Evolutionary conservation across 2,329 filamentous ascomycete species (phyloP).

Genomic region (Alternaria brassicae): DNA sequence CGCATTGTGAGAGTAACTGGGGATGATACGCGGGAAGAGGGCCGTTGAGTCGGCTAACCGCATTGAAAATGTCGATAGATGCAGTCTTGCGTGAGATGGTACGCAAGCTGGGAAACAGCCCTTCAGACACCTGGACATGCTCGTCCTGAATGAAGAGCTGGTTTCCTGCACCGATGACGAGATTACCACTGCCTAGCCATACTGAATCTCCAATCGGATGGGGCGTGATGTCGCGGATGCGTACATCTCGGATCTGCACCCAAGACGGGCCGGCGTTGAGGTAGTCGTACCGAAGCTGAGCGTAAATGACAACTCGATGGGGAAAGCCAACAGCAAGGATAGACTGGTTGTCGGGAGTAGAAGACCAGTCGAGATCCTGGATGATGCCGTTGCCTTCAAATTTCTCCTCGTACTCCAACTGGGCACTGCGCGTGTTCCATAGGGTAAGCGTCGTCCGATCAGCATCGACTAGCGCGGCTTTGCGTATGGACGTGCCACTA

Average conservation of each 20-base stretch:
- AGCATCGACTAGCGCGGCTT: constrained; percentile 81
- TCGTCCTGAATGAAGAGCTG: constrained; percentile 87
- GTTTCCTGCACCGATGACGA: constrained; percentile 89
- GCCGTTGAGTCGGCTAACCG: constrained; percentile 84
- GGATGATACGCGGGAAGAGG: constrained; percentile 91
- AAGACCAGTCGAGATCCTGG: constrained; percentile 91
- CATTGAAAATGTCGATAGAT: constrained; percentile 76
- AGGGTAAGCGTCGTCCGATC: constrained; percentile 79
- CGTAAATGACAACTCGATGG: constrained; percentile 81
- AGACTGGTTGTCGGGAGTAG: constrained; percentile 85
- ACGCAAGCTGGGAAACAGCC: constrained; percentile 64
- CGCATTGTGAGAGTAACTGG: constrained; percentile 85
- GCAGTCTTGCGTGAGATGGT: constrained; percentile 58
- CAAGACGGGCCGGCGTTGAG: constrained; percentile 88
- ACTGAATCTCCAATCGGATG: constrained; percentile 92
- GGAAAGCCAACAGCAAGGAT: constrained; percentile 92
- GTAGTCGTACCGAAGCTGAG: constrained; percentile 91
- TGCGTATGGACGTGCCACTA: constrained; percentile 85
- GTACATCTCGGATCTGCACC: constrained; percentile 83
- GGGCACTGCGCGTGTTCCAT: constrained; percentile 84
- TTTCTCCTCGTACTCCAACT: constrained; percentile 80
- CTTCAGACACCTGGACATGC: constrained; percentile 69
- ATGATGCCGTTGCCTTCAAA: constrained; percentile 78
- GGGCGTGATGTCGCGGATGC: constrained; percentile 79
- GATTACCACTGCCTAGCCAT: constrained; percentile 84